phyloP scores from a whole-genome alignment of 2,329 filamentous ascomycete genomes.

The Podosphaera fusca region DNA sequence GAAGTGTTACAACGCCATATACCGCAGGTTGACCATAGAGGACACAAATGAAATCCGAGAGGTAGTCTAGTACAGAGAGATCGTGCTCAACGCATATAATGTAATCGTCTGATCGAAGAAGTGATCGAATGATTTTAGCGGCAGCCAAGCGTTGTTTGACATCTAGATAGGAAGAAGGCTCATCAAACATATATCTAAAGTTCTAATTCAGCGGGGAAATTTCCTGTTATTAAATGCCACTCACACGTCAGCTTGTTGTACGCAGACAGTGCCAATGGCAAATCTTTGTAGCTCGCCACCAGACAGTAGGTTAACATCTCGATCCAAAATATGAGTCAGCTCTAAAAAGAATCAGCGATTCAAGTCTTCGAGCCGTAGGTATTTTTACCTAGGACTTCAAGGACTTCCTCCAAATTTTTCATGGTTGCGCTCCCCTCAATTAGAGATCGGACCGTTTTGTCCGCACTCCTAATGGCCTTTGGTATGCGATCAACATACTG shows the following conservation, averaged over 20 bases:
- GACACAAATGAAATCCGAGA: slow-evolving; percentile 95
- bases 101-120: slow-evolving; percentile 75
- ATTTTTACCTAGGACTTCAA: slow-evolving; percentile 43
- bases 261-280: slow-evolving; percentile 84
- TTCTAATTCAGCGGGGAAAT: slow-evolving; percentile 1
- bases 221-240: slow-evolving; percentile 7
- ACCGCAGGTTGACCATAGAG: slow-evolving; percentile 89
- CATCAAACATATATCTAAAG: slow-evolving; percentile 84
- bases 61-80: slow-evolving; percentile 91
- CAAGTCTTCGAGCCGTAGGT: background rate
- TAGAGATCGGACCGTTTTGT: slow-evolving; percentile 58
- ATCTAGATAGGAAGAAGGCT: slow-evolving; percentile 96
- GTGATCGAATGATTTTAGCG: slow-evolving; percentile 73
- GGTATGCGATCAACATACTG: slow-evolving; percentile 97
- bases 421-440: slow-evolving; percentile 56
- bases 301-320: slow-evolving; percentile 74
- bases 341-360: slow-evolving; percentile 25
- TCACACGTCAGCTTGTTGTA: slow-evolving; percentile 80
- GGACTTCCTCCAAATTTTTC: slow-evolving; percentile 59
- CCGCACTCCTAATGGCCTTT: slow-evolving; percentile 60
- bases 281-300: slow-evolving; percentile 97
- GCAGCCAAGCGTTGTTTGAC: slow-evolving; percentile 95
- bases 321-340: slow-evolving; percentile 70
- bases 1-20: slow-evolving; percentile 92
- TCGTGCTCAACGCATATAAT: slow-evolving; percentile 99